A percentile compares a stretch with the other conserved stretches of the same genome.
Evolutionary conservation across 2,329 filamentous ascomycete genomes (phyloP).

Genomic region (Alternaria angustiovoidea): DNA sequence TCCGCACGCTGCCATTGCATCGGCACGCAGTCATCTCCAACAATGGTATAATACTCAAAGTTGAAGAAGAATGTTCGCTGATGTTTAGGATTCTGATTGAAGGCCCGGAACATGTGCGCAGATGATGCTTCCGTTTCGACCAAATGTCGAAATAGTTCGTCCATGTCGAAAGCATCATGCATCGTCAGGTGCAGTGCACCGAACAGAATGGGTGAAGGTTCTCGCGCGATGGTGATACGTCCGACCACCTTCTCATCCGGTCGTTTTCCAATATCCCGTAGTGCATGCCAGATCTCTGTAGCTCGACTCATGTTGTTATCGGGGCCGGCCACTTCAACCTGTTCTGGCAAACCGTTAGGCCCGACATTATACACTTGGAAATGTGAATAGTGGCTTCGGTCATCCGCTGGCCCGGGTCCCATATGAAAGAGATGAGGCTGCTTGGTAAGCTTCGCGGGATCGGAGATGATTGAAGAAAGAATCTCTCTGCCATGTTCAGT

Average conservation of each 20-base stretch:
- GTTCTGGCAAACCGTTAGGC: slow-evolving; percentile 54
- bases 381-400: slow-evolving; percentile 56
- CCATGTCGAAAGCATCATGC: slow-evolving; percentile 67
- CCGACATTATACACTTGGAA: slow-evolving; percentile 67
- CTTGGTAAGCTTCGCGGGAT: slow-evolving; percentile 54
- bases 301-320: slow-evolving; percentile 48
- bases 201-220: slow-evolving; percentile 68
- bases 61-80: slow-evolving; percentile 69
- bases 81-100: slow-evolving; percentile 54
- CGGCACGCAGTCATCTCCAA: slow-evolving; percentile 63
- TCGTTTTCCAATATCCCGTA: slow-evolving; percentile 48
- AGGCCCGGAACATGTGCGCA: slow-evolving; percentile 63
- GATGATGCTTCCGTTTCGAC: slow-evolving; percentile 57
- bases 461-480: slow-evolving; percentile 54
- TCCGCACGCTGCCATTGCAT: slow-evolving; percentile 69
- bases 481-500: slow-evolving; percentile 52
- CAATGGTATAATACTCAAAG: slow-evolving; percentile 71
- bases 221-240: slow-evolving; percentile 67
- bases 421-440: slow-evolving; percentile 55
- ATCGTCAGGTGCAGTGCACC: slow-evolving; percentile 67
- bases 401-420: slow-evolving; percentile 52
- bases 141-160: slow-evolving; percentile 65
- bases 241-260: slow-evolving; percentile 59
- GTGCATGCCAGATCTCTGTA: slow-evolving; percentile 41
- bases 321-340: slow-evolving; percentile 44